phyloP scores from a whole-genome alignment of 2,329 filamentous ascomycete species.

The Bipolaris gigantea region DNA sequence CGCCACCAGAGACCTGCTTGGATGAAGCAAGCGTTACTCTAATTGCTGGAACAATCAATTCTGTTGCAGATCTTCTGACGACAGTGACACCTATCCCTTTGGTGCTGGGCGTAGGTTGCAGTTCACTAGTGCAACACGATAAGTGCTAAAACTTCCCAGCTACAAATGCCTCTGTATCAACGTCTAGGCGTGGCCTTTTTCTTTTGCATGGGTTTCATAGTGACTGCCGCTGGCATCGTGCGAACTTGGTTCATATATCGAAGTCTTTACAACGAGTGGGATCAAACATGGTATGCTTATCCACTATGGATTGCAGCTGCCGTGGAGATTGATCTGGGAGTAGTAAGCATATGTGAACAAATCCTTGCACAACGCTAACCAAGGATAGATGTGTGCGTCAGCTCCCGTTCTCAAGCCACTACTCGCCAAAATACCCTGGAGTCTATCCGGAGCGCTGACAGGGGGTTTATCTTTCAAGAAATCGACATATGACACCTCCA shows the following conservation, averaged over 20 bases:
- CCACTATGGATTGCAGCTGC: constrained; percentile 52
- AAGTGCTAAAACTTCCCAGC: constrained; percentile 9
- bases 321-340: constrained; percentile 51
- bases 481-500: constrained; percentile 1
- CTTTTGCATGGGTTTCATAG: constrained; percentile 48
- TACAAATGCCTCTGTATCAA: constrained; percentile 49
- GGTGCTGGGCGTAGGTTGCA: constrained; percentile 36
- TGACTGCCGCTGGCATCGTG: constrained; percentile 48
- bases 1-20: constrained; percentile 40
- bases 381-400: constrained; percentile 33
- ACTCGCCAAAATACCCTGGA: constrained; percentile 32
- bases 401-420: constrained; percentile 38
- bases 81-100: constrained; percentile 51
- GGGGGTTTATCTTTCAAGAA: constrained; percentile 20
- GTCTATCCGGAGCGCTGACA: constrained; percentile 20
- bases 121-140: not conserved
- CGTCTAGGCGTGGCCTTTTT: constrained; percentile 46
- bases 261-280: constrained; percentile 46
- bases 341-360: constrained; percentile 39
- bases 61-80: constrained; percentile 47
- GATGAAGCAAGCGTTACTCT: constrained; percentile 48
- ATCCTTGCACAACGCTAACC: not conserved
- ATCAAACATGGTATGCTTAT: constrained; percentile 51
- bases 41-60: constrained; percentile 48
- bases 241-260: constrained; percentile 52